phyloP scores from a whole-genome alignment of 2,329 filamentous ascomycete genomes.

The Epichloe coenophiala region DNA sequence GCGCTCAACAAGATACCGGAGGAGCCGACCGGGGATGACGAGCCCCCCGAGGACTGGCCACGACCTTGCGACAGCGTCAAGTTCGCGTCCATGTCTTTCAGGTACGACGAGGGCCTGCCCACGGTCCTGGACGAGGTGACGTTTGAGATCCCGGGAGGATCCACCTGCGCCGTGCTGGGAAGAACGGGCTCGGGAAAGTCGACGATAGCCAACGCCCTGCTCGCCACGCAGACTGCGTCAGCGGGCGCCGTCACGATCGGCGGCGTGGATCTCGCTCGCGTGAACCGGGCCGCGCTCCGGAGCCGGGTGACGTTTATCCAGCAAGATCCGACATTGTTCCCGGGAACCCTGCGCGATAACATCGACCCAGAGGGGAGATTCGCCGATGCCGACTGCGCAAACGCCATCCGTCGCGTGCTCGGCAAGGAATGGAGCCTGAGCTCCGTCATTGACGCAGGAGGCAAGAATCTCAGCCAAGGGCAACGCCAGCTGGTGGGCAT shows the following conservation, averaged over 20 bases:
- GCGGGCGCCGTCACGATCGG: constrained; percentile 41
- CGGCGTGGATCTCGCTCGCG: constrained; percentile 33
- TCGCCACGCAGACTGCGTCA: constrained; percentile 39
- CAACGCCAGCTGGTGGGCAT: constrained; percentile 50
- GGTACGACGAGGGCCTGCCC: constrained; percentile 66
- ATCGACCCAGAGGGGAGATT: constrained; percentile 53
- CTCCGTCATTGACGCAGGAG: constrained; percentile 43
- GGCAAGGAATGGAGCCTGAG: constrained; percentile 32
- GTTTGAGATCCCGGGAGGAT: constrained; percentile 55
- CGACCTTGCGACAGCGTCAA: constrained; percentile 55
- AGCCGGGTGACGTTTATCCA: constrained; percentile 49
- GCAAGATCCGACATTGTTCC: constrained; percentile 49
- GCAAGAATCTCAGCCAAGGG: constrained; percentile 48
- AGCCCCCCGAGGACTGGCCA: constrained; percentile 73
- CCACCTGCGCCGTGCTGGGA: constrained; percentile 57
- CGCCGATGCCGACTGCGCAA: constrained; percentile 35
- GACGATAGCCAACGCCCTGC: constrained; percentile 50
- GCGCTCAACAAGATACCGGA: constrained; percentile 69
- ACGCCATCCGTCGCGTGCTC: constrained; percentile 46
- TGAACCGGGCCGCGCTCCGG: constrained; percentile 43
- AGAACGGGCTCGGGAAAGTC: constrained; percentile 82
- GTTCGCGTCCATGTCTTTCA: constrained; percentile 66
- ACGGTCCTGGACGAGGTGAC: constrained; percentile 55
- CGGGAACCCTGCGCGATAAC: constrained; percentile 46
- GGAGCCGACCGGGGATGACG: constrained; percentile 52